phyloP scores from a whole-genome alignment of 441 rosid genomes.

The Manihot esculenta region DNA sequence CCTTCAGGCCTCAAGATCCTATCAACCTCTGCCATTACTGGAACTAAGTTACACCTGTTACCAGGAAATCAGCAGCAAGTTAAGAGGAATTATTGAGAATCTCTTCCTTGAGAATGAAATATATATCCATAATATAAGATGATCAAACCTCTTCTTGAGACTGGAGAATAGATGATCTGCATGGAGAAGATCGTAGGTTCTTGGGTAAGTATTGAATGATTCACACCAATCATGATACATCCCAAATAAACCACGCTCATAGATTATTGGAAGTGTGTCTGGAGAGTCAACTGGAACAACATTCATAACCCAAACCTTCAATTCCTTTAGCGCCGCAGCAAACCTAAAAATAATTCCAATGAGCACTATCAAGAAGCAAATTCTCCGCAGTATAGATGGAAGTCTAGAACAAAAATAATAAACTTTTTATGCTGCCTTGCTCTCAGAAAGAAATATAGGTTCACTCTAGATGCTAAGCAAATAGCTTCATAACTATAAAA shows the following conservation, averaged over 20 bases:
- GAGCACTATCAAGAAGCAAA: constrained; percentile 41
- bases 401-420: neutral
- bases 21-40: constrained; percentile 80
- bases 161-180: constrained; percentile 94
- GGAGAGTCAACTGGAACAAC: constrained; percentile 78
- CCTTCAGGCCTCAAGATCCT: constrained; percentile 87
- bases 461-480: neutral
- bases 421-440: too few relatives aligned
- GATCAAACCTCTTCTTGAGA: constrained; percentile 59
- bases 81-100: neutral
- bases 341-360: constrained; percentile 54
- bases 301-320: constrained; percentile 94
- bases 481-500: neutral
- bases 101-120: neutral
- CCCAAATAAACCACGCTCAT: constrained; percentile 90
- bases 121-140: neutral
- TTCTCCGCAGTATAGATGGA: neutral
- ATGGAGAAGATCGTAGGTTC: constrained; percentile 92
- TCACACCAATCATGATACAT: constrained; percentile 97
- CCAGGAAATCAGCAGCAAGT: neutral
- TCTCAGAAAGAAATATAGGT: neutral
- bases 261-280: constrained; percentile 86
- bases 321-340: constrained; percentile 78
- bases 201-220: constrained; percentile 90
- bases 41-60: constrained; percentile 64